Evolutionary conservation across 148 eudicot species (phyloP), one percentile per base, ranked within the genome.

Genomic region (Hydrangea macrophylla): DNA sequence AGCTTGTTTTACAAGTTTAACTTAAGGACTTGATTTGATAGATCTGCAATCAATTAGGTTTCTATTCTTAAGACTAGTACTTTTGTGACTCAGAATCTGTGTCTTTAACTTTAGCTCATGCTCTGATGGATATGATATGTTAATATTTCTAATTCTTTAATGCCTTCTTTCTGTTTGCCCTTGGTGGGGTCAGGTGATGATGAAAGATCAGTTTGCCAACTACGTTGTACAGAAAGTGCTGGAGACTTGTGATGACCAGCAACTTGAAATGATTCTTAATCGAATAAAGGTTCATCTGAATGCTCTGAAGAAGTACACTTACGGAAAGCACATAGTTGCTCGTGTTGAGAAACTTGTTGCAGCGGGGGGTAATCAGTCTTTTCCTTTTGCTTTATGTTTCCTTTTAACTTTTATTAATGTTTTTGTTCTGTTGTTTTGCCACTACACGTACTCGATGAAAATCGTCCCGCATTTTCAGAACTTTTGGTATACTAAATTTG

Each of bases 291-390:
- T 82, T 70, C 96, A 89, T 80, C 73, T 89, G 76, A 89, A 81
- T 66, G 89, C 96, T 7, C 83, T 89, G 61, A 89, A 89, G 82
- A 89, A 89, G 79, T 89, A 89, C 67, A 89, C 96, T 40, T 89
- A 89, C 58, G 96, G 96, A 65, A 89, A 89, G 81, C 96, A 89
- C 73, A 89, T 89, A n/a, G 96, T 89, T 73, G 96, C 96, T 18
- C 96, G 96, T 73, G 96, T 89, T 2, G 96, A 89, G 72, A 89
- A 89, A 75, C 96, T 89, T 79, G 96, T 89, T 84, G 82, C 87
- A 26, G 92, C 92, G 62, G 96, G 96, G 75, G 96, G 96, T 89
- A 84, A 22, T 20, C 7, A 50, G 7, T 69, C 51, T 39, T 30
- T 58, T n/a, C 51, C 13, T 30, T 26, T 7, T 64, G 13, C 28